Base-by-base conservation (phyloP, 345 rosid genomes). In the Populus euphratica region DNA sequence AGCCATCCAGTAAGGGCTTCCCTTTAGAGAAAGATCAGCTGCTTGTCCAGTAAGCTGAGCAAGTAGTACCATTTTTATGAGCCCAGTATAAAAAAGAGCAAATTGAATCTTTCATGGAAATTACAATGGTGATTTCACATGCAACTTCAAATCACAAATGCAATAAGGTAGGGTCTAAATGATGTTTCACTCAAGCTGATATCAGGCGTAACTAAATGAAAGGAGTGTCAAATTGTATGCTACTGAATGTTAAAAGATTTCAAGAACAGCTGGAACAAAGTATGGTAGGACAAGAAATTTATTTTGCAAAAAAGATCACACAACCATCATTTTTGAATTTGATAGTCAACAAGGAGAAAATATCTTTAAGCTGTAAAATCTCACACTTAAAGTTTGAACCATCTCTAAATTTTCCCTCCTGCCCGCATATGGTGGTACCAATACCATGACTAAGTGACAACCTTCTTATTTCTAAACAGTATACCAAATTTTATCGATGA, bases 1-100 rank as follows among this genome's bases (percentile, higher is more conserved):
- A 81, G 98, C 98, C 99, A 93, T 96, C 99, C 99, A 96, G 76
- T 96, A 88, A 18, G 99, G 99, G 74, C 98, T 96, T 84, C 99
- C 98, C 78, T 89, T 96, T 59, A 96, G 73, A 80, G 99, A 96
- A 41, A 96, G 96, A 82, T 90, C 96, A 76, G 93, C 92, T 81
- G 87, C 85, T 86, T 90, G 98, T 68, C 99, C 97, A 3, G 90
- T 86, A 81, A 93, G 97, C 99, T 93, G 85, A 79, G 81, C 61
- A 86, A 75, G 12, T 52, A 59, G 59, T 14, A 5, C 11, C 63
- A 76, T 56, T 38, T 61, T 41, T 56, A 73, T 62, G 72, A 61
- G 49, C n/a, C 65, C 76, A 70, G 43, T 27, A 21, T 2, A 73
- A 74, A 69, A 77, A 56, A n/a, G 14, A 64, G 27, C 8, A 16